phyloP scores from a whole-genome alignment of 2,329 filamentous ascomycete species.

The Grosmannia clavigera region DNA sequence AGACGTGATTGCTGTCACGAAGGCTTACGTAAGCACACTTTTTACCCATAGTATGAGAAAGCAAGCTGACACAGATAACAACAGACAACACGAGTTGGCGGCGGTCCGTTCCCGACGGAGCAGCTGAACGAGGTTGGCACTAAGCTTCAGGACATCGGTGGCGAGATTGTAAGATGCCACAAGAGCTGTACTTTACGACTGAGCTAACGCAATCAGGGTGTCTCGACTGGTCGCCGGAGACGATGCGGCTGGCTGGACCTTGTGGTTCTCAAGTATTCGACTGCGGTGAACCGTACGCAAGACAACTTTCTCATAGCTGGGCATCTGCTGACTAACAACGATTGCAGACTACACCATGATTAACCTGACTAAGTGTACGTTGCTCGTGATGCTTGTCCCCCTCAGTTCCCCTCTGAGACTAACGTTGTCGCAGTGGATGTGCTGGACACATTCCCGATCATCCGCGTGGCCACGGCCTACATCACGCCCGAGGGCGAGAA shows the following conservation, averaged over 20 bases:
- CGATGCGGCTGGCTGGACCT: constrained; percentile 50
- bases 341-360: constrained; percentile 42
- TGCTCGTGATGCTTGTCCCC: neutral
- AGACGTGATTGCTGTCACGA: constrained; percentile 51
- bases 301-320: neutral
- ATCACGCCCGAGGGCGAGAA: constrained; percentile 32
- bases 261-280: constrained; percentile 53
- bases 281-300: constrained; percentile 9
- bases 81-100: constrained; percentile 44
- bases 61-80: neutral
- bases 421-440: constrained; percentile 48
- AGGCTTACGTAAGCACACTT: constrained; percentile 33
- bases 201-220: constrained; percentile 9
- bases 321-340: constrained; percentile 13
- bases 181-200: neutral
- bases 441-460: constrained; percentile 59
- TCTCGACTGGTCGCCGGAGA: constrained; percentile 41
- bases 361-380: constrained; percentile 38
- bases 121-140: constrained; percentile 25
- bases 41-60: neutral
- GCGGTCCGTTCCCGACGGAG: constrained; percentile 51
- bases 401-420: constrained; percentile 10
- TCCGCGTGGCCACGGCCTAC: constrained; percentile 67
- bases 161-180: constrained; percentile 7
- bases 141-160: constrained; percentile 24